These are phyloP conservation scores for Celoporthe dispersa DNA, from an alignment of 2,329 filamentous ascomycete genomes.

Conservation along the genomic window DNA sequence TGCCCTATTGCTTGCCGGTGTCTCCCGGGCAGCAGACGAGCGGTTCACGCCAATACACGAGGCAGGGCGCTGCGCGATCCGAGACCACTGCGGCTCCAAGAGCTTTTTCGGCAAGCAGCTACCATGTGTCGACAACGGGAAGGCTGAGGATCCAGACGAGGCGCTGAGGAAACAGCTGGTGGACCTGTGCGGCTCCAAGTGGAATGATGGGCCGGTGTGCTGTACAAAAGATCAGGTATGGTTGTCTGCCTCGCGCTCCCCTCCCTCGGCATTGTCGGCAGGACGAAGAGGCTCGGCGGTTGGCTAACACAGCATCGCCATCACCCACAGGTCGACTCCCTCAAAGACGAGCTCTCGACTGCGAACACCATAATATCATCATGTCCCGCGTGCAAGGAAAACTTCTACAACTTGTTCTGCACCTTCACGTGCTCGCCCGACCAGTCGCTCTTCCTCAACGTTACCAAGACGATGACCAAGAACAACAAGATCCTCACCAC, in stretches of 20 bases:
- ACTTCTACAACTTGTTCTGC: constrained; percentile 98
- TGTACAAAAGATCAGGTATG: constrained; percentile 78
- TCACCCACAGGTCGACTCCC: constrained; percentile 66
- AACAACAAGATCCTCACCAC: constrained; percentile 70
- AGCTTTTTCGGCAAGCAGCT: constrained; percentile 87
- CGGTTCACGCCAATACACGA: constrained; percentile 71
- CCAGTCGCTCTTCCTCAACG: constrained; percentile 92
- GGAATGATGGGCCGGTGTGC: constrained; percentile 83
- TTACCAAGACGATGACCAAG: constrained; percentile 74
- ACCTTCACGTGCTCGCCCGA: constrained; percentile 98
- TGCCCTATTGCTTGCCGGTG: constrained; percentile 41
- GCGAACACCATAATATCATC: constrained; percentile 89
- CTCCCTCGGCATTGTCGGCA: too few species aligned
- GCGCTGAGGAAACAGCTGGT: constrained; percentile 78
- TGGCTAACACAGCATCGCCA: neutral
- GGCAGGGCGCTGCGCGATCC: constrained; percentile 84
- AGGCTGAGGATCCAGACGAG: constrained; percentile 74
- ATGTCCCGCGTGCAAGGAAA: constrained; percentile 95
- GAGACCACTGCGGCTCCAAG: constrained; percentile 89
- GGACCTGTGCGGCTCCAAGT: constrained; percentile 83
- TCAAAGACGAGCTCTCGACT: constrained; percentile 83
- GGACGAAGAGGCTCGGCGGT: neutral
- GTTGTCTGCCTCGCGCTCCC: neutral
- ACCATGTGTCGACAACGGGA: constrained; percentile 89
- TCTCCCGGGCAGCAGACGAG: constrained; percentile 34